Evolutionary conservation across 495 filamentous ascomycete genomes (phyloP).

Genomic region (Penicillium goetzii): DNA sequence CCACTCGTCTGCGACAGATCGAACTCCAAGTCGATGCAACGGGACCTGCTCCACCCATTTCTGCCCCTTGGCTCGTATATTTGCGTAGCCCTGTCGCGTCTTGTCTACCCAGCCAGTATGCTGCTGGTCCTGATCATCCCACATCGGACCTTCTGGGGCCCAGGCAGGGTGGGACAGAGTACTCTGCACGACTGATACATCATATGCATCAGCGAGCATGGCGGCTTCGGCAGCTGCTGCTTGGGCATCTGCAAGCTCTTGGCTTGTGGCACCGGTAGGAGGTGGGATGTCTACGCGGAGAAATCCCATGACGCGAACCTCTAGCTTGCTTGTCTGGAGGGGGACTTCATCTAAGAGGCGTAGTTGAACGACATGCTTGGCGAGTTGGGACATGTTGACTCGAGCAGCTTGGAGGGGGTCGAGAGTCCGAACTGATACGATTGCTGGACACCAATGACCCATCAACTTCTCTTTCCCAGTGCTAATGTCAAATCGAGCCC

Average conservation of each 20-base stretch:
- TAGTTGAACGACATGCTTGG: slow-evolving; percentile 48
- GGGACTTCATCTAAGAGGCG: slow-evolving; percentile 48
- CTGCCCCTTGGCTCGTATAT: slow-evolving; percentile 47
- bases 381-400: slow-evolving; percentile 45
- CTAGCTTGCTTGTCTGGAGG: slow-evolving; percentile 43
- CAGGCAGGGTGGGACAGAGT: slow-evolving; percentile 60
- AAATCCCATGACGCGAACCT: slow-evolving; percentile 59
- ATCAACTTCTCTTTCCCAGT: slow-evolving; percentile 22
- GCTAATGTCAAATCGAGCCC: slow-evolving; percentile 47
- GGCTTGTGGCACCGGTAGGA: slow-evolving; percentile 28
- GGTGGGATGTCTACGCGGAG: slow-evolving; percentile 37
- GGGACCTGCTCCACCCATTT: slow-evolving; percentile 56
- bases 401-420: slow-evolving; percentile 43
- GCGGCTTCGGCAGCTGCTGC: slow-evolving; percentile 43
- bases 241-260: slow-evolving; percentile 35
- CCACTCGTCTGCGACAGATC: slow-evolving; percentile 50
- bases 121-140: slow-evolving; percentile 27
- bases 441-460: slow-evolving; percentile 53
- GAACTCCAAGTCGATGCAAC: slow-evolving; percentile 58
- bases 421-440: slow-evolving; percentile 51
- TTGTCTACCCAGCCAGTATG: slow-evolving; percentile 35
- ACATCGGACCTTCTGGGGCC: slow-evolving; percentile 41
- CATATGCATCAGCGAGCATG: slow-evolving; percentile 48
- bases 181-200: slow-evolving; percentile 51
- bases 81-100: slow-evolving; percentile 42